Percentiles rank a stretch among this genome's conserved stretches.
These are phyloP conservation scores for Neurospora sp. DNA, from an alignment of 495 filamentous ascomycete species.

Conservation along the genomic window DNA sequence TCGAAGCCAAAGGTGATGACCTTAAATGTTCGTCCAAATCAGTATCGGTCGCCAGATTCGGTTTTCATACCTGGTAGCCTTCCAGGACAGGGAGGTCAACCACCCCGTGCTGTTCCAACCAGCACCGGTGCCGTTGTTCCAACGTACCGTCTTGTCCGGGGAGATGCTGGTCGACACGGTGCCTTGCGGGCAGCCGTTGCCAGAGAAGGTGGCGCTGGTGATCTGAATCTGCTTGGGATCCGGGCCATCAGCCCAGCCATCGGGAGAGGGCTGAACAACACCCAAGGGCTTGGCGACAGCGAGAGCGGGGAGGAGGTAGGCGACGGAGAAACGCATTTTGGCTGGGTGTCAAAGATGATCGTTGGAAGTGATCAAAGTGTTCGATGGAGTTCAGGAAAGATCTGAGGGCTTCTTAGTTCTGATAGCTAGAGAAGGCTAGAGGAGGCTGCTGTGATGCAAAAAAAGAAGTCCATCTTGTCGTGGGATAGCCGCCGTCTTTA, in stretches of 20 bases:
- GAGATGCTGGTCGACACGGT: constrained; percentile 40
- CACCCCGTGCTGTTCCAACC: neutral
- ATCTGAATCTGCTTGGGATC: constrained; percentile 36
- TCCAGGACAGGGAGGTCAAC: neutral
- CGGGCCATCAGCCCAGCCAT: constrained; percentile 27
- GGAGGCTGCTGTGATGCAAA: constrained; percentile 13
- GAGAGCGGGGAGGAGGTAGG: constrained; percentile 38
- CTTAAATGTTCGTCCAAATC: constrained; percentile 17
- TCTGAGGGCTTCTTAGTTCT: constrained; percentile 1
- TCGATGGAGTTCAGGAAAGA: constrained; percentile 4
- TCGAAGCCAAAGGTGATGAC: constrained; percentile 50
- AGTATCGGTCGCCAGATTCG: neutral
- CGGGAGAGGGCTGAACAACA: constrained; percentile 11
- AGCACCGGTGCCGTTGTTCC: constrained; percentile 4
- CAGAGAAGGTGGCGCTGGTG: constrained; percentile 48
- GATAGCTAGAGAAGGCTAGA: constrained; percentile 13
- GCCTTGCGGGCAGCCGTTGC: constrained; percentile 47
- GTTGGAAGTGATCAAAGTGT: neutral
- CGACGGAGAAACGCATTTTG: constrained; percentile 34
- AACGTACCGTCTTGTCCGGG: constrained; percentile 37
- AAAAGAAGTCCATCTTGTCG: constrained; percentile 21
- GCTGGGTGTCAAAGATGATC: constrained; percentile 1
- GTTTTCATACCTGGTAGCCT: neutral
- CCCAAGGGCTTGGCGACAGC: constrained; percentile 34
- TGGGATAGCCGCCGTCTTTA: constrained; percentile 22